Evolutionary conservation across 495 filamentous ascomycete species (phyloP), one percentile per base, ranked within the genome.

Genomic region (Daldinia bambusicola): DNA sequence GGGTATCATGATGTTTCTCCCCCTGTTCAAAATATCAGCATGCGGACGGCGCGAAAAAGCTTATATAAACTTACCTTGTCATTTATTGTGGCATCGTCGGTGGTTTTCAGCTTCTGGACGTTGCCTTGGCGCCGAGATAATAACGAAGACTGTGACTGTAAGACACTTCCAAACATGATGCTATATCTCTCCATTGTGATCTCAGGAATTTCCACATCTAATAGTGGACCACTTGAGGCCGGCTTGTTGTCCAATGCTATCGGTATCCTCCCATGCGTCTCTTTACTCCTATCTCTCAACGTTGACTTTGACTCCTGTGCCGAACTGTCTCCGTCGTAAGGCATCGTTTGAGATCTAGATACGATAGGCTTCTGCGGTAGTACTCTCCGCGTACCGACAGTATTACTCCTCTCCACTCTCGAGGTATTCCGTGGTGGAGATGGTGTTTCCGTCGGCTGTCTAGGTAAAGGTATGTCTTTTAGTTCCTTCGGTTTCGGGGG

Each of bases 171-270:
- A 78, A 98, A 98, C 95, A 98, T 98, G 56, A 98, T 87, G 65
- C 93, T 97, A 69, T 97, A 98, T 22, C 95, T 84, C 75, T 97
- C 95, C 84, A 98, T 84, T 57, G 93, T 83, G 43, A 92, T 84
- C 37, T 85, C 83, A 0, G 95, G 95, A 40, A 98, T 96, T 37
- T 95, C 88, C 6, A 98, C 87, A 61, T 93, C 84, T 37, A 98
- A 80, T 13, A 86, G 74, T 62, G 60, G 69, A 36, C 50, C 72
- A 31, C 55, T 68, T 16, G 45, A 59, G 18, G 40, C 59, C 14
- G 56, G 57, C 1, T 55, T 59, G n/a, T 53, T 72, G 36, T 59
- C 63, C n/a, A 56, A 67, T 22, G 43, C 66, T 38, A 59, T 70
- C 13, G 65, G 73, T 32, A 62, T 73, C 22, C 59, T 65, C 31